Evolutionary conservation across 116 monocot species (phyloP), one percentile per base, ranked within the genome.

Genomic region (Iris pallida): DNA sequence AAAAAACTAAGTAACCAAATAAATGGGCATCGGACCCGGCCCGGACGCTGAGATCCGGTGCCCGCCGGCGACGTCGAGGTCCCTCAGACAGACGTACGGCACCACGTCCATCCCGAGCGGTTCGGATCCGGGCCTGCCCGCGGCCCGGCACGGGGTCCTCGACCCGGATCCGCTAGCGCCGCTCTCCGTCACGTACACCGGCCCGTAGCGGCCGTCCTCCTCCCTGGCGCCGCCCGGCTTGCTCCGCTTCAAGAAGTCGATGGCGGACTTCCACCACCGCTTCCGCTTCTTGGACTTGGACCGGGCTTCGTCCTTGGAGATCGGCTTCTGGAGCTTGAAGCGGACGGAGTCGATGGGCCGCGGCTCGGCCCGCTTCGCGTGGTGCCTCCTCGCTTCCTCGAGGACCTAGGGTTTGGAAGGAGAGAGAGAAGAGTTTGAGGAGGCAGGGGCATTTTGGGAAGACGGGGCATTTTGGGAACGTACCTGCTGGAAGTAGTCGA

Each of bases 281-380:
- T 69, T 71, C 4, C 68, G 76, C 68, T 76, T 73, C 72, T 77
- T 75, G 47, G 63, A 15, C 57, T 47, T 55, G 61, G 55, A 19
- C 0, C 68, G 56, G 43, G 47, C 44, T 2, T 78, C 57, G 45
- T 84, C 81, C 61, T 85, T 82, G n/a, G 85, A 79, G 64, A 89
- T 85, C 66, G 89, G 82, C 72, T 85, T 89, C 72, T 77, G 74
- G 4, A 85, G 89, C 82, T 80, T 89, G 82, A 82, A 77, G 53
- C 64, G 85, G 19, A 70, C 55, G 8, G 82, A 51, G 46, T 89
- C 85, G 13, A 74, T 40, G 7, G 78, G 47, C 48, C 81, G 70
- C 41, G 47, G 53, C 4, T 45, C 73, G 47, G 54, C 44, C 44
- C 77, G 66, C 68, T 69, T 77, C 13, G 71, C 41, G 46, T 75